Conservation (phyloP, 2,329 filamentous ascomycete genomes). For the Verruconis gallopava region DNA sequence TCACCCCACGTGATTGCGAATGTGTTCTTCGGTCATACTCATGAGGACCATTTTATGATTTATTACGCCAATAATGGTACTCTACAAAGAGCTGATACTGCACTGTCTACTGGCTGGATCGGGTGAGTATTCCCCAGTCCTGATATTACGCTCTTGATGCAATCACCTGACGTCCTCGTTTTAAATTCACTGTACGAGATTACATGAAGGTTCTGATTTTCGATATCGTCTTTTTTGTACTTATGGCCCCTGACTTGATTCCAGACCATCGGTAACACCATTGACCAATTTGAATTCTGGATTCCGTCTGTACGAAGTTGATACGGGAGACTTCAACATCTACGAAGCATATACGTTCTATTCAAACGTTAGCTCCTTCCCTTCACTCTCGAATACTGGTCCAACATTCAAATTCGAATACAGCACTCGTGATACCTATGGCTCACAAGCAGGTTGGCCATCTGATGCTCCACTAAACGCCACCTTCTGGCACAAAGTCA, state of each 20-base stretch:
- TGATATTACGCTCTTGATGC: too few species aligned
- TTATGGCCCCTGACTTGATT: too few species aligned
- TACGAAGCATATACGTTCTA: slow-evolving; percentile 42
- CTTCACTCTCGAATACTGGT: slow-evolving; percentile 26
- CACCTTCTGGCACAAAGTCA: slow-evolving; percentile 46
- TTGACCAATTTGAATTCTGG: slow-evolving; percentile 42
- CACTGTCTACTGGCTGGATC: slow-evolving; percentile 39
- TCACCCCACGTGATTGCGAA: slow-evolving; percentile 42
- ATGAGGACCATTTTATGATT: slow-evolving; percentile 42
- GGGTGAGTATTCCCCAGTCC: too few species aligned
- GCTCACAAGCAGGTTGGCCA: slow-evolving; percentile 32
- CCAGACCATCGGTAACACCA: slow-evolving; percentile 31
- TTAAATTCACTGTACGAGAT: too few species aligned
- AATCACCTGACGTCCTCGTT: too few species aligned
- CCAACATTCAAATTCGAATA: slow-evolving; percentile 39
- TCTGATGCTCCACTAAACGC: slow-evolving; percentile 40
- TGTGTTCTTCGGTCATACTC: slow-evolving; percentile 42
- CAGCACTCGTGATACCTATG: slow-evolving; percentile 38
- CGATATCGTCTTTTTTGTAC: too few species aligned
- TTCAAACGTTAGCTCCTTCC: slow-evolving; percentile 36
- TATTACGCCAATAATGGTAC: slow-evolving; percentile 43
- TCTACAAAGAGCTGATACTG: slow-evolving; percentile 25
- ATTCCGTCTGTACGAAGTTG: slow-evolving; percentile 42
- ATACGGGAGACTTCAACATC: slow-evolving; percentile 40
- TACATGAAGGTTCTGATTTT: too few species aligned